These are phyloP conservation scores for Cucumis hystrix DNA, from an alignment of 306 rosid species.

Conservation along the genomic window DNA sequence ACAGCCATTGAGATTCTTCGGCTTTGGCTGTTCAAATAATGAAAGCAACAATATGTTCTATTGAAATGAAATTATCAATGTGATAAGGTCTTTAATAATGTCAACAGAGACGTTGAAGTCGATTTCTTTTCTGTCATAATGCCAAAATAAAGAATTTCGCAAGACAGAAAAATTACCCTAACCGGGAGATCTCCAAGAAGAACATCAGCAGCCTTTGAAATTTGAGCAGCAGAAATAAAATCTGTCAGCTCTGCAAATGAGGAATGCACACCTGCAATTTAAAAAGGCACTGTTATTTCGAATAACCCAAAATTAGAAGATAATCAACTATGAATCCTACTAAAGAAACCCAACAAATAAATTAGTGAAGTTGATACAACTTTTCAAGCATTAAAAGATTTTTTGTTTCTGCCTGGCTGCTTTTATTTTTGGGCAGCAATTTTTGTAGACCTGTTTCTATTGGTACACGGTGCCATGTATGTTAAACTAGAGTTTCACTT, in stretches of 20 bases:
- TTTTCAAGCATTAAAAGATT: neutral
- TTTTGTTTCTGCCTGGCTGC: neutral
- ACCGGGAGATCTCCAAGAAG: slow-evolving; percentile 22
- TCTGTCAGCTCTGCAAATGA: slow-evolving; percentile 60
- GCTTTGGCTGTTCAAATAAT: slow-evolving; percentile 39
- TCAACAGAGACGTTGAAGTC: neutral
- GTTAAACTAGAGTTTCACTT: neutral
- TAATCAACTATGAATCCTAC: neutral
- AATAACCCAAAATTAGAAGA: neutral
- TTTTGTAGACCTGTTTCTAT: too few species aligned
- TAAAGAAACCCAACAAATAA: neutral
- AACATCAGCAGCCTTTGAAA: slow-evolving; percentile 51
- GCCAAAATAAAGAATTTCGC: neutral
- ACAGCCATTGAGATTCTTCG: neutral
- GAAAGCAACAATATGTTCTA: slow-evolving; percentile 5
- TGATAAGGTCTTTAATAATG: neutral
- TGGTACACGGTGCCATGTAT: neutral
- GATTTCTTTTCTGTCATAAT: neutral
- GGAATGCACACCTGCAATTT: slow-evolving; percentile 41
- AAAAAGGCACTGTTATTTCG: neutral
- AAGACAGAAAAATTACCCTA: slow-evolving; percentile 34
- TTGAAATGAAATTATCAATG: slow-evolving; percentile 1
- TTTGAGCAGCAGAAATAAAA: slow-evolving; percentile 71
- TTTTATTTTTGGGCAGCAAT: neutral
- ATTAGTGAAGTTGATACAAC: neutral